Conservation (phyloP, 441 rosid genomes). For the Brassica balearica region DNA sequence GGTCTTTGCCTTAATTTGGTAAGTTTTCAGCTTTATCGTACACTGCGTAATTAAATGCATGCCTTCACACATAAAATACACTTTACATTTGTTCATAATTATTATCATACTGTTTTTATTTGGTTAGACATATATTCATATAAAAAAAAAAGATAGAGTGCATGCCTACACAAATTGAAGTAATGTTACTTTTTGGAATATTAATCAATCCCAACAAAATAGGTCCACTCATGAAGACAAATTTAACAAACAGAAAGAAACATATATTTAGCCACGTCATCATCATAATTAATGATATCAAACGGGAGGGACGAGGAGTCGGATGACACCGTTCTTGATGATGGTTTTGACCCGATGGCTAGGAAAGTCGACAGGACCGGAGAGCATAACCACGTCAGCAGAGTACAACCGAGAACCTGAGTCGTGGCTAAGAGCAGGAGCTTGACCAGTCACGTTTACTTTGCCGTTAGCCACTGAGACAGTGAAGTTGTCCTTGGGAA, state of each 20-base stretch:
- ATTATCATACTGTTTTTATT: not conserved
- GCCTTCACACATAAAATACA: not conserved
- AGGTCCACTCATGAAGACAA: not conserved
- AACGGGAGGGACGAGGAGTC: conserved; percentile 23
- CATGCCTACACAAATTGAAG: not conserved
- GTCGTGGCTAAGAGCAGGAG: conserved; percentile 11
- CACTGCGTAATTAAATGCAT: not conserved
- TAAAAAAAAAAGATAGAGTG: not conserved
- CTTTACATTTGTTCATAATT: not conserved
- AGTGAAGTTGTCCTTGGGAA: not conserved
- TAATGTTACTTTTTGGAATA: not conserved
- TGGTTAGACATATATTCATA: not conserved
- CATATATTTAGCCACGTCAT: not conserved
- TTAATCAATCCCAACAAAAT: not conserved
- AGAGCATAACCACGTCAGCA: conserved; percentile 17
- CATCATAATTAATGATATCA: not conserved
- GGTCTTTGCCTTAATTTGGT: conserved; percentile 3
- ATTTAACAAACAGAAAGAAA: not conserved
- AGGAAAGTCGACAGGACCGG: not conserved
- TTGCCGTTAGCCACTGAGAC: not conserved
- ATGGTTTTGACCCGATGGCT: conserved; percentile 24
- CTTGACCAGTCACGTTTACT: conserved; percentile 1
- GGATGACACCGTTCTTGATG: conserved; percentile 29
- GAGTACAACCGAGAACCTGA: conserved; percentile 12
- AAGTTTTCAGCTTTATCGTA: not conserved